Conservation (phyloP, 805 yeast genomes). For the Ogataea dorogensis region DNA sequence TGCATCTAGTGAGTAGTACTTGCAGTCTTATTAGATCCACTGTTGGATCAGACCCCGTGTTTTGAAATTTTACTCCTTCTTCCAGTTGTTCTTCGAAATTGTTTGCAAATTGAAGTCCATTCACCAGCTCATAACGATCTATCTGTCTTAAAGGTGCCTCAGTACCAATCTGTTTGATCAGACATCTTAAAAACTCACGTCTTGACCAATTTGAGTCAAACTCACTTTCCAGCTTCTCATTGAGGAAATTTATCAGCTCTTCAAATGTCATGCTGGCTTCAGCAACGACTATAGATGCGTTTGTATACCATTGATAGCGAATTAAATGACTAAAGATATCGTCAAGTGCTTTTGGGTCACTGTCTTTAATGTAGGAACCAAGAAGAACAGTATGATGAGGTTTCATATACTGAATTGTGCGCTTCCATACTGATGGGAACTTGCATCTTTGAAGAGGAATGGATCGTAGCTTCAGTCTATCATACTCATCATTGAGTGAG, state of each 20-base stretch:
- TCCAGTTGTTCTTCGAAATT: slow-evolving; percentile 8
- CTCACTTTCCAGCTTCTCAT: slow-evolving; percentile 3
- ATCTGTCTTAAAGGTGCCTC: slow-evolving; percentile 12
- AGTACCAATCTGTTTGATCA: slow-evolving; percentile 3
- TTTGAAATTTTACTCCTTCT: background rate
- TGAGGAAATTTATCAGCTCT: slow-evolving; percentile 6
- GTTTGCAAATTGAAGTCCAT: slow-evolving; percentile 10
- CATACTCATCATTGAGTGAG: background rate
- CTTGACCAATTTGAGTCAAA: slow-evolving; percentile 15
- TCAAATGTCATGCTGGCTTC: slow-evolving; percentile 9
- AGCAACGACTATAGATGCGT: slow-evolving; percentile 11
- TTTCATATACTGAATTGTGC: background rate
- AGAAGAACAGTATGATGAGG: slow-evolving; percentile 3
- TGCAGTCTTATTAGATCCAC: background rate
- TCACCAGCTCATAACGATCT: slow-evolving; percentile 1
- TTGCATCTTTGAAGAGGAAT: slow-evolving; percentile 1
- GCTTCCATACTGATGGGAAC: slow-evolving; percentile 1
- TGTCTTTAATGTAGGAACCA: background rate
- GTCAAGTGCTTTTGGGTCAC: background rate
- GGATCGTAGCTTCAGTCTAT: slow-evolving; percentile 1
- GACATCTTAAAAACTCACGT: slow-evolving; percentile 13
- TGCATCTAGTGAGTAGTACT: background rate
- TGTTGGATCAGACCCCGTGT: background rate
- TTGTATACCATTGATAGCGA: slow-evolving; percentile 13
- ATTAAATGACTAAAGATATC: slow-evolving; percentile 7